Conservation (phyloP, 1,284 basidiomycete species). For the Somion occarium region DNA sequence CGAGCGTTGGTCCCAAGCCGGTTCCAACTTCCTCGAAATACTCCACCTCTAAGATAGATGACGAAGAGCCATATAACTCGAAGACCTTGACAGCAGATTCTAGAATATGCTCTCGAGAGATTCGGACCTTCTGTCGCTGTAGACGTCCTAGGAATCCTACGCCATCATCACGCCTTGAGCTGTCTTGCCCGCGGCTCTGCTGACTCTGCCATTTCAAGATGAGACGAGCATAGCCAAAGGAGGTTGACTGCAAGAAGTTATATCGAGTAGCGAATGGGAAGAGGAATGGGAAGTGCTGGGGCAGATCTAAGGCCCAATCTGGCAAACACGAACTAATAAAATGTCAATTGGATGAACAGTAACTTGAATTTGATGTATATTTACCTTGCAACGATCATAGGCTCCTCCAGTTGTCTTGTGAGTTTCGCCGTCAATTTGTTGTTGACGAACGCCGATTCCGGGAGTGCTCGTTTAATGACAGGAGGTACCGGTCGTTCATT, state of each 20-base stretch:
- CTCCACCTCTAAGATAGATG: constrained; percentile 93
- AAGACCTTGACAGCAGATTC: constrained; percentile 99
- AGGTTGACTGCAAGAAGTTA: constrained; percentile 94
- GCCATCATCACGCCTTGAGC: constrained; percentile 80
- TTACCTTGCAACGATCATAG: constrained; percentile 96
- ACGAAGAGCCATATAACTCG: constrained; percentile 92
- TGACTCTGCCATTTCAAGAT: constrained; percentile 89
- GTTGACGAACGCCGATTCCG: constrained; percentile 89
- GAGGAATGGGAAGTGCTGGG: constrained; percentile 93
- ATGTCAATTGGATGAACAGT: constrained; percentile 1
- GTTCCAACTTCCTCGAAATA: constrained; percentile 99
- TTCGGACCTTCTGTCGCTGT: constrained; percentile 95
- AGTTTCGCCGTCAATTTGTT: constrained; percentile 98
- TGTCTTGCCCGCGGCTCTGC: constrained; percentile 68
- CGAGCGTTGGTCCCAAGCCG: constrained; percentile 95
- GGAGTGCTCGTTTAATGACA: constrained; percentile 46
- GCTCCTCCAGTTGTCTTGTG: constrained; percentile 96
- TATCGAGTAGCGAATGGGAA: constrained; percentile 98
- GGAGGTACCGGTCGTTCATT: constrained; percentile 48
- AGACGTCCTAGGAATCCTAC: constrained; percentile 90
- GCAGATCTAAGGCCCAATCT: constrained; percentile 94
- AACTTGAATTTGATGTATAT: constrained; percentile 12
- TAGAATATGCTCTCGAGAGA: constrained; percentile 90
- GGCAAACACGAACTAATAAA: constrained; percentile 85
- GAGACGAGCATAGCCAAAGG: constrained; percentile 93